Base-by-base conservation (phyloP, 2,329 filamentous ascomycete species). In the Fusarium nanum region DNA sequence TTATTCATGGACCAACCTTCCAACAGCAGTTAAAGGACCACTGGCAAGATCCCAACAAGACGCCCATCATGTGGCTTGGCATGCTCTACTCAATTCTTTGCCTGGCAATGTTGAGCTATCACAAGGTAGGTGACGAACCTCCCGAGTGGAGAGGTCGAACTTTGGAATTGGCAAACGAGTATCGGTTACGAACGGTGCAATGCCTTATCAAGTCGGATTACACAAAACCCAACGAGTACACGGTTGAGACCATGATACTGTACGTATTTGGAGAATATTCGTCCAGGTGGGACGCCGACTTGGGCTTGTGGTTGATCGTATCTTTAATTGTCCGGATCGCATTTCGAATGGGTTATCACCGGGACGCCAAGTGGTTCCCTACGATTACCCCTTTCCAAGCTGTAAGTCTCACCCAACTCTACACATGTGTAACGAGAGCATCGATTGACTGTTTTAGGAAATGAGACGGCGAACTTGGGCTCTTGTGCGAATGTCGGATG, bases 1-100 rank as follows among this genome's bases (percentile, higher is more conserved):
- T 96, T 70, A 87, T 96, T 53, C 93, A 97, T 75, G 90, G 90
- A 0, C 94, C 94, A 13, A 94, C 93, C 0, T 98, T 98, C 75
- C 90, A 95, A 75, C 88, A 91, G 74, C 88, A 92, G 78, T 83
- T 93, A 7, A 83, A 84, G 28, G 80, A 78, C 10, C 87, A 90
- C 76, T 95, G 92, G 92, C 82, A 90, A 74, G 89, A 91, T 73
- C 92, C 93, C 1, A 86, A 87, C 16, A 91, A 92, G 71, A 91
- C 92, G 7, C 87, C 90, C 2, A 83, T 93, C 61, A 91, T 93
- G 81, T 96, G 93, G 92, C 81, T 96, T 16, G 93, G 91, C 2
- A 79, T 94, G 65, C 85, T 94, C 14, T 95, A 93, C 78, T 87
- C 92, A 0, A 89, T 95, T 78, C 86, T 95, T 79, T 92, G 89